Conservation (phyloP, 192 early-diverging fungal species). For the Rhizophagus clarus region DNA sequence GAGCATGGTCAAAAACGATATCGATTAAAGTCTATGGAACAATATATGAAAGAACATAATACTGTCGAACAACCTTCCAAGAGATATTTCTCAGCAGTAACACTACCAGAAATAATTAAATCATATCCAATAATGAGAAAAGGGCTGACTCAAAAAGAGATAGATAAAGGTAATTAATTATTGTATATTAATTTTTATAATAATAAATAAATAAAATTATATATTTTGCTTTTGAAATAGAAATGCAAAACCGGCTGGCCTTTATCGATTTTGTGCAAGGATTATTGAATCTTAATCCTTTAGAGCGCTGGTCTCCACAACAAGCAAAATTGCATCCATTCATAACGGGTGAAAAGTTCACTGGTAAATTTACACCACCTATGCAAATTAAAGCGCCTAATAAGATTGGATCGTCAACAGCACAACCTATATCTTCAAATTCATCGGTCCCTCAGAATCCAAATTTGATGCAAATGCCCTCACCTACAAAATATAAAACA, state of each 20-base stretch:
- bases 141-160: constrained; percentile 61
- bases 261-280: constrained; percentile 94
- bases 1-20: constrained; percentile 58
- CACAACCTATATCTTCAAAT: constrained; percentile 7
- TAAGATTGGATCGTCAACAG: neutral
- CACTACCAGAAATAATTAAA: constrained; percentile 85
- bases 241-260: constrained; percentile 70
- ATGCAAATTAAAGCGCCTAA: constrained; percentile 33
- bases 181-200: too few species aligned
- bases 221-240: constrained; percentile 38
- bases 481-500: constrained; percentile 21
- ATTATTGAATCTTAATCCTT: constrained; percentile 87
- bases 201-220: neutral
- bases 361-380: constrained; percentile 70
- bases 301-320: constrained; percentile 93
- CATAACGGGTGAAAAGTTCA: constrained; percentile 84
- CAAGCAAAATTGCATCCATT: constrained; percentile 96
- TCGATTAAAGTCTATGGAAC: constrained; percentile 76
- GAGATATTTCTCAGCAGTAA: constrained; percentile 85
- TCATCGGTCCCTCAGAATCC: neutral
- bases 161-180: constrained; percentile 66
- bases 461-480: constrained; percentile 19
- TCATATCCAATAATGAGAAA: constrained; percentile 80
- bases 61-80: constrained; percentile 90
- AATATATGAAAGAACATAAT: constrained; percentile 81